Conservation (phyloP, 139 green algal genomes). For the Chlorella sp. region DNA sequence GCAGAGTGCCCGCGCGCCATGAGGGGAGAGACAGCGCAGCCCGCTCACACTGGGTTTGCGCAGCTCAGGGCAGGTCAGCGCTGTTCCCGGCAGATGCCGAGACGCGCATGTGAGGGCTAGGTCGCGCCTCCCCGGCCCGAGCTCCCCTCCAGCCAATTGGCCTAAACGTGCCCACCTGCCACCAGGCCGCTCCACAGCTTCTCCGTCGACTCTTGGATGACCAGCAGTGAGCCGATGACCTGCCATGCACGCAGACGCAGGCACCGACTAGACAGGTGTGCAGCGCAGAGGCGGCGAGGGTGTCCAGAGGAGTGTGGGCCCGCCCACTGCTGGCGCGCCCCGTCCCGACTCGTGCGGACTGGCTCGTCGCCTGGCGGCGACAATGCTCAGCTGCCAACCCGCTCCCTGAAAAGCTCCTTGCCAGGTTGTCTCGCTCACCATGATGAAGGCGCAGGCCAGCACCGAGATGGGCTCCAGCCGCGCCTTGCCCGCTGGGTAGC, state of each 20-base stretch:
- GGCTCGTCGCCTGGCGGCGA: no score
- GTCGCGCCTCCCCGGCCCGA: no score
- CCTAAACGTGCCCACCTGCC: constrained; percentile 11
- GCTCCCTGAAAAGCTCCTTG: no score
- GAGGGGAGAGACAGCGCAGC: neutral
- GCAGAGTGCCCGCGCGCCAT: neutral
- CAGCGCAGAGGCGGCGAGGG: no score
- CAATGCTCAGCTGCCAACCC: no score
- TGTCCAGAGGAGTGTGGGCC: no score
- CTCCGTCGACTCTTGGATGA: constrained; percentile 52
- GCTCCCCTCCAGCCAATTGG: neutral
- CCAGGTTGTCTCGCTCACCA: constrained; percentile 33
- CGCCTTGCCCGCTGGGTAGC: constrained; percentile 72
- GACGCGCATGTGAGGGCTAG: no score
- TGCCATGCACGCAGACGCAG: no score
- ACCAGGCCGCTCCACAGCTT: constrained; percentile 38
- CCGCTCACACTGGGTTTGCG: neutral
- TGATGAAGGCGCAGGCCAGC: constrained; percentile 73
- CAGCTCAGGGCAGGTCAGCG: neutral
- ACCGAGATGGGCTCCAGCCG: constrained; percentile 75
- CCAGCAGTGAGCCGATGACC: constrained; percentile 52
- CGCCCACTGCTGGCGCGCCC: no score
- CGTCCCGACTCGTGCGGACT: no score
- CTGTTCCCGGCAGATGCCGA: no score
- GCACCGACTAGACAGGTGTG: no score